Evolutionary conservation across 2,329 filamentous ascomycete genomes (phyloP).

Genomic region (Alternaria sp.): DNA sequence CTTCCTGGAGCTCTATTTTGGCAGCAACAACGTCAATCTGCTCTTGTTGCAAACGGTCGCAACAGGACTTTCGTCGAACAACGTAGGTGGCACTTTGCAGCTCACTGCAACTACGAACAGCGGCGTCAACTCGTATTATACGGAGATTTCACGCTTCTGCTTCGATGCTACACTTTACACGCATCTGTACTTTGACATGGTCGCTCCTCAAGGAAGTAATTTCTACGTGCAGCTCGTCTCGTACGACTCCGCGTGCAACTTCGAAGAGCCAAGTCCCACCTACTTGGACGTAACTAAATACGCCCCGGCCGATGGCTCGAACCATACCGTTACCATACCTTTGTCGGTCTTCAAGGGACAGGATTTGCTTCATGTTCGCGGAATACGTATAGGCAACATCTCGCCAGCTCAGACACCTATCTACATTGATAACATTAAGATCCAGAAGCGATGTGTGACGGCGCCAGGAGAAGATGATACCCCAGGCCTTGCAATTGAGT

Average conservation of each 20-base stretch:
- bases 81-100: slow-evolving; percentile 16
- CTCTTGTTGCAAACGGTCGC: slow-evolving; percentile 15
- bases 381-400: slow-evolving; percentile 20
- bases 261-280: slow-evolving; percentile 10
- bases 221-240: slow-evolving; percentile 20
- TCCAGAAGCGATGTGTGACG: slow-evolving; percentile 19
- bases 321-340: slow-evolving; percentile 19
- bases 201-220: slow-evolving; percentile 11
- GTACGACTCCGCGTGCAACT: slow-evolving; percentile 12
- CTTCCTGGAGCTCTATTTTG: slow-evolving; percentile 20
- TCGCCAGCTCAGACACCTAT: slow-evolving; percentile 17
- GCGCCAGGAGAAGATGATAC: slow-evolving; percentile 20
- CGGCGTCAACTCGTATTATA: slow-evolving; percentile 20
- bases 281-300: slow-evolving; percentile 18
- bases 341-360: slow-evolving; percentile 17
- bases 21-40: slow-evolving; percentile 20
- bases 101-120: slow-evolving; percentile 16
- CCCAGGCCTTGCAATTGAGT: slow-evolving; percentile 17
- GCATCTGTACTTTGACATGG: slow-evolving; percentile 21
- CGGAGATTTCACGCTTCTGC: slow-evolving; percentile 19
- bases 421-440: slow-evolving; percentile 20
- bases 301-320: slow-evolving; percentile 16
- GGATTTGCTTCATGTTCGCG: slow-evolving; percentile 15
- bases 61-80: slow-evolving; percentile 18
- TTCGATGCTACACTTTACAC: slow-evolving; percentile 19